Conservation (phyloP, 805 yeast species). For the Myxozyma mucilagina region DNA sequence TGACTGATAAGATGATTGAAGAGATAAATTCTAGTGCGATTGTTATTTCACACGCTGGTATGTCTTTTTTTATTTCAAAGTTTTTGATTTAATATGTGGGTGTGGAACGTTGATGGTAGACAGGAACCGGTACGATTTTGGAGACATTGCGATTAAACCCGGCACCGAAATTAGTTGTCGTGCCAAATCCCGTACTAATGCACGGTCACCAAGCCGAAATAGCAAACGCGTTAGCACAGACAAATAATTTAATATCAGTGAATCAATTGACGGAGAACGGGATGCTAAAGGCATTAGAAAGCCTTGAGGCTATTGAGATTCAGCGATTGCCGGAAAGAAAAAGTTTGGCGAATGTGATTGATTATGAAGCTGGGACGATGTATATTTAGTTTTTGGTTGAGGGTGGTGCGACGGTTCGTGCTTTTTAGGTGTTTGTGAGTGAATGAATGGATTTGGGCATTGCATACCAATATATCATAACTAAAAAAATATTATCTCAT, state of each 20-base stretch:
- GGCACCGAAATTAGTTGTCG: conserved; percentile 61
- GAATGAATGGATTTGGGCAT: neutral
- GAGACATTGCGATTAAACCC: conserved; percentile 59
- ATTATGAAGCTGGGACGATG: conserved; percentile 16
- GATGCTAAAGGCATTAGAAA: neutral
- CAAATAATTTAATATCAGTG: conserved; percentile 5
- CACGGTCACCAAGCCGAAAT: conserved; percentile 84
- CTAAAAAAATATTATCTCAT: neutral
- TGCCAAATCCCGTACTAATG: conserved; percentile 72
- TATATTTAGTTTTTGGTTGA: neutral
- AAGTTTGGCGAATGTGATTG: neutral
- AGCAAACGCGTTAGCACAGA: conserved; percentile 54
- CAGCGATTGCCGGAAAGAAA: neutral
- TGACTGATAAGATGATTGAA: conserved; percentile 46
- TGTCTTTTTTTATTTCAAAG: neutral
- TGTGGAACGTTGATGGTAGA: neutral
- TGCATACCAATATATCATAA: no score
- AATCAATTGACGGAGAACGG: neutral
- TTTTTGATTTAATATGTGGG: neutral
- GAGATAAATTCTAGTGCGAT: conserved; percentile 53
- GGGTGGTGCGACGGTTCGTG: neutral
- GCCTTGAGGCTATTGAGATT: neutral
- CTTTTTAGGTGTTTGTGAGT: neutral
- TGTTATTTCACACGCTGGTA: conserved; percentile 82
- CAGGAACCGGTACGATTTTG: conserved; percentile 82